Evolutionary conservation across 306 rosid genomes (phyloP).

Genomic region (Casuarina glauca): DNA sequence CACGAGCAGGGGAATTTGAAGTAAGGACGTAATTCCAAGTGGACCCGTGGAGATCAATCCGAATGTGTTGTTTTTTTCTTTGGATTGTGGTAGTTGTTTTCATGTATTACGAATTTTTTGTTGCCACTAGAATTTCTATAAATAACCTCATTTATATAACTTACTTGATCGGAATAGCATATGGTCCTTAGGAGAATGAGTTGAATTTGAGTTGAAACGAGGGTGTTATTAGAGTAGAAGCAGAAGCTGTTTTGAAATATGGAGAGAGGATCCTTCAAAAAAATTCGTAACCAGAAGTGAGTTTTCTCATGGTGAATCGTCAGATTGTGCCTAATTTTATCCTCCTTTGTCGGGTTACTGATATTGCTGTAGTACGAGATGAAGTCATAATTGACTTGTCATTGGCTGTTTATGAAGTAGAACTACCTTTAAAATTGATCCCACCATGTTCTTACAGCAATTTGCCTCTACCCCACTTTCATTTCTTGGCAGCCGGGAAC

Average conservation of each 20-base stretch:
- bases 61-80: not conserved
- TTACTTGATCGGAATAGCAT: not conserved
- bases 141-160: not conserved
- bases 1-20: conserved; percentile 82
- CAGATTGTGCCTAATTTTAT: not conserved
- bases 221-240: not conserved
- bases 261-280: not conserved
- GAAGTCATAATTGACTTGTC: not conserved
- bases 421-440: too few relatives aligned
- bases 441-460: too few relatives aligned
- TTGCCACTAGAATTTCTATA: not conserved
- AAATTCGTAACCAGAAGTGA: too few relatives aligned
- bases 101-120: not conserved
- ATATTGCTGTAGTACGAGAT: not conserved
- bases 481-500: too few relatives aligned
- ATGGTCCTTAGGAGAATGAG: not conserved
- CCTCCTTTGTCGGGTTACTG: not conserved
- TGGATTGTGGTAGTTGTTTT: not conserved
- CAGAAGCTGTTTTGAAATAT: not conserved
- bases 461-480: too few relatives aligned
- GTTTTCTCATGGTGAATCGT: not conserved
- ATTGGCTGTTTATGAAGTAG: not conserved
- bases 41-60: not conserved
- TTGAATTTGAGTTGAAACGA: not conserved
- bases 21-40: conserved; percentile 53